Evolutionary conservation across 768 basidiomycete genomes (phyloP).

Genomic region (Naganishia friedmannii): DNA sequence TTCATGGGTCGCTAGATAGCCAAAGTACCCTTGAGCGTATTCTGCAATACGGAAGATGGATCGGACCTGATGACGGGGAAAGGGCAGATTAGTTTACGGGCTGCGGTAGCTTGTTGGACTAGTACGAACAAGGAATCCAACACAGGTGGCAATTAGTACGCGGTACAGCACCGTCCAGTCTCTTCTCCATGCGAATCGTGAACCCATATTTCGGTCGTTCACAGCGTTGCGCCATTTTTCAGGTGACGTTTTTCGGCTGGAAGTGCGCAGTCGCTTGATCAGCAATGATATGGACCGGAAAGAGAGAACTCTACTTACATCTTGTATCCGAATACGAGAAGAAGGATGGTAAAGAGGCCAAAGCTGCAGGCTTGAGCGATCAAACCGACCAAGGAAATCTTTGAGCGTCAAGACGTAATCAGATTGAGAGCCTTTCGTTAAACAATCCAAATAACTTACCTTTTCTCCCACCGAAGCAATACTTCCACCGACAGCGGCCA

Average conservation of each 20-base stretch:
- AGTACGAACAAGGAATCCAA: slow-evolving; percentile 17
- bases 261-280: slow-evolving; percentile 12
- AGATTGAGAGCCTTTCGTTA: neutral
- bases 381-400: slow-evolving; percentile 50
- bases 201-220: neutral
- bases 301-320: slow-evolving; percentile 42
- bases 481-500: slow-evolving; percentile 38
- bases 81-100: neutral
- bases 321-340: slow-evolving; percentile 38
- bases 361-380: slow-evolving; percentile 48
- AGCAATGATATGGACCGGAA: slow-evolving; percentile 45
- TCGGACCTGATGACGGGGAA: neutral
- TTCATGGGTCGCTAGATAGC: slow-evolving; percentile 49
- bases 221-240: slow-evolving; percentile 14
- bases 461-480: slow-evolving; percentile 41
- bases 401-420: neutral
- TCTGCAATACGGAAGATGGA: slow-evolving; percentile 27
- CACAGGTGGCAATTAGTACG: slow-evolving; percentile 19
- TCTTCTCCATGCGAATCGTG: slow-evolving; percentile 2
- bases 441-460: neutral
- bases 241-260: neutral
- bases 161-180: slow-evolving; percentile 22
- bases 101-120: neutral
- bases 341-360: slow-evolving; percentile 43
- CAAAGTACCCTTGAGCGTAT: slow-evolving; percentile 43